Evolutionary conservation across 2,329 filamentous ascomycete genomes (phyloP).

Genomic region (Aspergillus neotritici): DNA sequence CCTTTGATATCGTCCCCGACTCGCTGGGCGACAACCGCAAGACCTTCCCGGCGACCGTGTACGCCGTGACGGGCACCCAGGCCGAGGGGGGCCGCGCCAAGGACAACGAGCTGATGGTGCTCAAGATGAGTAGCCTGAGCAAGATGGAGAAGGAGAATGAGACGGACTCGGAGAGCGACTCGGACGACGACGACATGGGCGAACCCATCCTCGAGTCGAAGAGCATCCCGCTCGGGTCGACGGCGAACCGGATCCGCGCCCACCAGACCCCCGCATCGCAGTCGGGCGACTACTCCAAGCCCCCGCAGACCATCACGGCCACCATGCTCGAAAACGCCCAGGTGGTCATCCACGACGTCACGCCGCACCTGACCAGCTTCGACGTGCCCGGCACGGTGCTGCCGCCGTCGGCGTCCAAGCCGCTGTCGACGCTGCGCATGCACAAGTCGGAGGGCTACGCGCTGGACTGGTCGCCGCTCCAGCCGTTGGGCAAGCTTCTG

Average conservation of each 20-base stretch:
- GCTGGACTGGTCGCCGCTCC: slow-evolving; percentile 87
- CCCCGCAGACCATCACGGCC: slow-evolving; percentile 78
- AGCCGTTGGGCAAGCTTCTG: slow-evolving; percentile 75
- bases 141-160: slow-evolving; percentile 72
- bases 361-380: slow-evolving; percentile 80
- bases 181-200: slow-evolving; percentile 66
- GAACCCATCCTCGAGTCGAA: slow-evolving; percentile 94
- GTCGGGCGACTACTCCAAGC: slow-evolving; percentile 57
- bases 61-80: slow-evolving; percentile 91
- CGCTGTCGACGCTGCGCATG: slow-evolving; percentile 76
- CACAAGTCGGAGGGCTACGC: slow-evolving; percentile 95
- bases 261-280: slow-evolving; percentile 72
- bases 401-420: slow-evolving; percentile 78
- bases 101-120: slow-evolving; percentile 91
- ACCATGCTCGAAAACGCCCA: slow-evolving; percentile 87
- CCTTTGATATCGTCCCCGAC: slow-evolving; percentile 87
- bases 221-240: slow-evolving; percentile 76
- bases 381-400: slow-evolving; percentile 80
- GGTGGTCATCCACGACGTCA: slow-evolving; percentile 90
- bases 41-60: slow-evolving; percentile 92
- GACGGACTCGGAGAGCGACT: slow-evolving; percentile 64
- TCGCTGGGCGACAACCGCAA: slow-evolving; percentile 80
- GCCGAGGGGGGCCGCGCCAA: slow-evolving; percentile 67
- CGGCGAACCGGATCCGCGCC: slow-evolving; percentile 87
- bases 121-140: slow-evolving; percentile 90